Percentiles rank a stretch among this genome's conserved stretches.
Conservation (phyloP, 176 grass and related monocot species). For the Aegilops tauschii region DNA sequence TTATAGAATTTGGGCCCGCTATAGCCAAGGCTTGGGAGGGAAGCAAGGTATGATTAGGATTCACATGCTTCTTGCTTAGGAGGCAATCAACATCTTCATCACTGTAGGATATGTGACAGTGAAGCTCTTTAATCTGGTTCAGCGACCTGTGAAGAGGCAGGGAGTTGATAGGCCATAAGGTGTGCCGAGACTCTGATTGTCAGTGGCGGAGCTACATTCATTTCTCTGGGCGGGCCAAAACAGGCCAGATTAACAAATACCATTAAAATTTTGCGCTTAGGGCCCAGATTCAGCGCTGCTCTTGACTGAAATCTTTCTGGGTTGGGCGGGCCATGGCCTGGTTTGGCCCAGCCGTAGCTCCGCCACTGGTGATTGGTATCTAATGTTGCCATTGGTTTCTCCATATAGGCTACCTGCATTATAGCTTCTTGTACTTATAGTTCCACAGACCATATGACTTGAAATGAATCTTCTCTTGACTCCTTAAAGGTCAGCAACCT, state of each 20-base stretch:
- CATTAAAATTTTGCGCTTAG: too few species aligned
- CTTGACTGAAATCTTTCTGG: too few species aligned
- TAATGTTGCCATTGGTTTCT: not conserved
- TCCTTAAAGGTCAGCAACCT: not conserved
- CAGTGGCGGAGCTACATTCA: too few species aligned
- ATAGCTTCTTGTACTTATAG: not conserved
- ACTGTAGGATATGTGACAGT: not conserved
- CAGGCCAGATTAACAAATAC: too few species aligned
- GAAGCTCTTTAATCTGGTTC: conserved; percentile 8
- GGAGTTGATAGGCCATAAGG: not conserved
- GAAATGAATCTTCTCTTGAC: not conserved
- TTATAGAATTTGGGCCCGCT: not conserved
- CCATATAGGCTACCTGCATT: not conserved
- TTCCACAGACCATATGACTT: not conserved
- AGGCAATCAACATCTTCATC: conserved; percentile 7
- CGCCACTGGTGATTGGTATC: not conserved
- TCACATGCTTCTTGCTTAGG: conserved; percentile 23
- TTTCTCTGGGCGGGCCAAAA: too few species aligned
- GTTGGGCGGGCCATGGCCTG: too few species aligned
- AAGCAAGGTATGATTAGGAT: conserved; percentile 30
- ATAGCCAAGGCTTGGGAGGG: conserved; percentile 5
- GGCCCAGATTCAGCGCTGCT: too few species aligned
- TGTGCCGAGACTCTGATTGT: not conserved
- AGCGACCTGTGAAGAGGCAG: not conserved
- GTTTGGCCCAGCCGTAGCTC: too few species aligned